Percentiles rank a stretch among this genome's conserved stretches.
phyloP scores from a whole-genome alignment of 257 asterid species.

The Solanum chmielewskii region DNA sequence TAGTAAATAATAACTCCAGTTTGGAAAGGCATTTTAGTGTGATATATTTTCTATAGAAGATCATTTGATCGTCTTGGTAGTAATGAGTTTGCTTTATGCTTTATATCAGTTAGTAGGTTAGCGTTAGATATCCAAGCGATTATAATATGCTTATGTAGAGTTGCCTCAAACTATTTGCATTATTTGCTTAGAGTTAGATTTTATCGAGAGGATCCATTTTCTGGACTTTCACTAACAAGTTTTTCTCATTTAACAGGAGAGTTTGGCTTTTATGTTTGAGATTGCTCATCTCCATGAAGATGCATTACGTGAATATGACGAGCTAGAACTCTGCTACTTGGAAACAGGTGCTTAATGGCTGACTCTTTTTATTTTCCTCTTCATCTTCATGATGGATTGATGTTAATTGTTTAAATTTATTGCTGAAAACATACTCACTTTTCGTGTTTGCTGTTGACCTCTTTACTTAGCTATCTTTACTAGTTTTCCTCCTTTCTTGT shows the following conservation, averaged over 20 bases:
- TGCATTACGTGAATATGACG: slow-evolving; percentile 97
- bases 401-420: background rate
- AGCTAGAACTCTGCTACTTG: slow-evolving; percentile 96
- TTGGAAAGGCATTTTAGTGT: background rate
- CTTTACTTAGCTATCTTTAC: background rate
- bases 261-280: slow-evolving; percentile 98
- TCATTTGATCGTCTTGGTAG: background rate
- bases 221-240: background rate
- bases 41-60: background rate
- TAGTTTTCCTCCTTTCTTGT: background rate
- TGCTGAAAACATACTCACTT: background rate
- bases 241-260: slow-evolving; percentile 48
- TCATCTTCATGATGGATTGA: slow-evolving; percentile 4
- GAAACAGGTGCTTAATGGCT: slow-evolving; percentile 71
- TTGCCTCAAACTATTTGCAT: background rate
- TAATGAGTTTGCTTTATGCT: background rate
- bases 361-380: slow-evolving; percentile 3
- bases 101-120: background rate
- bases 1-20: background rate
- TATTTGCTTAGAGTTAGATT: background rate
- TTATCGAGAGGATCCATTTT: background rate
- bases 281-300: slow-evolving; percentile 95
- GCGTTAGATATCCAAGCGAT: background rate
- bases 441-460: background rate
- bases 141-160: background rate